Evolutionary conservation across 495 filamentous ascomycete species (phyloP), one percentile per base, ranked within the genome.

Genomic region (Lophiostoma macrostomum): DNA sequence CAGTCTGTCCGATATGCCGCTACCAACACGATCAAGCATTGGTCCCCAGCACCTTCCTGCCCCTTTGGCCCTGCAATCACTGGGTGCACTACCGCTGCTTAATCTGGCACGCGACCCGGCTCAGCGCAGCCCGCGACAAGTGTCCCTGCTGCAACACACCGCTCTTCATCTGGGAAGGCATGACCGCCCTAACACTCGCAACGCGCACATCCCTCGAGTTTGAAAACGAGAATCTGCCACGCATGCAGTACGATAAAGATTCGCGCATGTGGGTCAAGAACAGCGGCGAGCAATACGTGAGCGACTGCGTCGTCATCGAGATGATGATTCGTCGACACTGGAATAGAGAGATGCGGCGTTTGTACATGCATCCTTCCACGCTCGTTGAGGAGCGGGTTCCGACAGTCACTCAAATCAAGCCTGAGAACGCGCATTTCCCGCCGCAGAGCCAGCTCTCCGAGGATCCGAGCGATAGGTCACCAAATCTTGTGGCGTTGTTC

Each of bases 1-100:
- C 20, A 2, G 8, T 28, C 23, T 40, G 47, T 36, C 3, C 34
- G 12, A 29, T 50, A 13, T 50, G 47, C 34, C 2, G 14, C n/a
- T 12, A 29, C 23, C 2, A 2, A 10, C 22, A 40, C 34, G 19
- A 39, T 25, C 5, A 31, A 20, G 19, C 22, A 22, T 16, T 23
- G 5, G 20, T 50, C 12, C 10, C 30, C 18, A 22, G 3, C 20
- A 5, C 46, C 12, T 50, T 24, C 31, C n/a, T 50, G 10, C 31
- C 46, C 2, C 47, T 50, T 24, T 13, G 13, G 1, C 44, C 44
- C 19, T 50, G 35, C 23, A 8, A 18, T 16, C 32, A 36, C 47
- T 50, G 47, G 47, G 10, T 50, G 5, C 34, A 50, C 34, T 50
- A 50, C 34, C 47, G 35, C 35, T 40, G 35, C 36, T 22, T 50